Conservation (phyloP, 2,329 filamentous ascomycete genomes). For the Penicillium oxalicum region DNA sequence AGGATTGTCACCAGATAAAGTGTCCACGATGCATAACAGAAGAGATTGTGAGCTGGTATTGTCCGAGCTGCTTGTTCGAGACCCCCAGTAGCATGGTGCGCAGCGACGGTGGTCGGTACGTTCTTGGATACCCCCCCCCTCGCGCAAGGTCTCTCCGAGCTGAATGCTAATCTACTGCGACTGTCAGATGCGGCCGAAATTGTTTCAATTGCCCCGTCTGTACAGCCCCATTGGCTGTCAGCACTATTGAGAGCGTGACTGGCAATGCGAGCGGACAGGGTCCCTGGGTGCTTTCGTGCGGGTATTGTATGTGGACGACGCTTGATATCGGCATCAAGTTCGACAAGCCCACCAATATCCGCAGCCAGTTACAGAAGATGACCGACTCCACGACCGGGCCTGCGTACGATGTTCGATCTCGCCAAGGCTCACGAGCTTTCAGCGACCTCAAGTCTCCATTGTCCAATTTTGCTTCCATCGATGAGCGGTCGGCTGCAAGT, state of each 20-base stretch:
- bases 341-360: slow-evolving; percentile 80
- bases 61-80: slow-evolving; percentile 91
- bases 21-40: slow-evolving; percentile 88
- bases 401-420: slow-evolving; percentile 25
- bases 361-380: slow-evolving; percentile 68
- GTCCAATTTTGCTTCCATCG: slow-evolving; percentile 31
- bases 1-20: slow-evolving; percentile 93
- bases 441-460: slow-evolving; percentile 35
- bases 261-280: slow-evolving; percentile 41
- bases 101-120: slow-evolving; percentile 84
- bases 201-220: slow-evolving; percentile 95
- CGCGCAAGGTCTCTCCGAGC: not conserved
- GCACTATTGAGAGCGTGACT: slow-evolving; percentile 56
- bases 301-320: slow-evolving; percentile 89
- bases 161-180: slow-evolving; percentile 3
- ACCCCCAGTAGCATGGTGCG: slow-evolving; percentile 89
- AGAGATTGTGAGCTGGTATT: slow-evolving; percentile 92
- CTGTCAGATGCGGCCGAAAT: slow-evolving; percentile 73
- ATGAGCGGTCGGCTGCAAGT: slow-evolving; percentile 26
- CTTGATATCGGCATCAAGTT: slow-evolving; percentile 86
- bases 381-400: slow-evolving; percentile 41
- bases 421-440: slow-evolving; percentile 37
- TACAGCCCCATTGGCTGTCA: slow-evolving; percentile 70
- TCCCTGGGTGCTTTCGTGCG: slow-evolving; percentile 75
- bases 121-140: slow-evolving; percentile 6